Evolutionary conservation across 2,329 filamentous ascomycete species (phyloP).

Genomic region (Passalora sequoiae): DNA sequence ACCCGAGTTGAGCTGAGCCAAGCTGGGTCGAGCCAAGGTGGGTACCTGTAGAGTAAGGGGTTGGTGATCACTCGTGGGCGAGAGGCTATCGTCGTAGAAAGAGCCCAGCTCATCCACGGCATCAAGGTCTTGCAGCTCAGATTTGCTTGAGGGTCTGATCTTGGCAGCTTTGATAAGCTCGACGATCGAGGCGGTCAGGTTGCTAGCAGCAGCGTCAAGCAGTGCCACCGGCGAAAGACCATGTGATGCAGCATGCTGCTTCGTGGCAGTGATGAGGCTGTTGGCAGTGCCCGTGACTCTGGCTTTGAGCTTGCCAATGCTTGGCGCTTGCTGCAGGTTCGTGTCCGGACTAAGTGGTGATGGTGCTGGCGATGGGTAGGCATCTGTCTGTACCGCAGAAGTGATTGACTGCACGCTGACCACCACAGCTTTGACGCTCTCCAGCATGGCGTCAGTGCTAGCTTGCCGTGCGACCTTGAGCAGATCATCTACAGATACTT

Average conservation of each 20-base stretch:
- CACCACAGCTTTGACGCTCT: slow-evolving; percentile 82
- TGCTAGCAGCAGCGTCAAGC: slow-evolving; percentile 85
- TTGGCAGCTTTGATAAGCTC: slow-evolving; percentile 81
- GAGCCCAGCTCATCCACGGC: slow-evolving; percentile 22
- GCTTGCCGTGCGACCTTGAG: slow-evolving; percentile 69
- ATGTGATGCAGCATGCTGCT: slow-evolving; percentile 77
- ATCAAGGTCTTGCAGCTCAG: slow-evolving; percentile 22
- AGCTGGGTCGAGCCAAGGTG: not conserved
- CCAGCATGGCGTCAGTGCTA: slow-evolving; percentile 69
- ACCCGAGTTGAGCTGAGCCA: not conserved
- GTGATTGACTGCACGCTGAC: slow-evolving; percentile 78
- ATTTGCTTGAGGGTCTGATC: slow-evolving; percentile 50
- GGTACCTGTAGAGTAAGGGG: slow-evolving; percentile 14
- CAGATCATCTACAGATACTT: slow-evolving; percentile 88
- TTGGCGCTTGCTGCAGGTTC: slow-evolving; percentile 31
- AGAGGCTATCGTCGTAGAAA: slow-evolving; percentile 22
- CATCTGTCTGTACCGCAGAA: slow-evolving; percentile 57
- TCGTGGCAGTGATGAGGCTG: slow-evolving; percentile 88
- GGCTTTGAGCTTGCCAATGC: slow-evolving; percentile 56
- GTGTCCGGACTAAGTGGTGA: slow-evolving; percentile 25
- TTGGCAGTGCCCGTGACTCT: slow-evolving; percentile 91
- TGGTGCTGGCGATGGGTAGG: slow-evolving; percentile 30
- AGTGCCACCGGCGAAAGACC: slow-evolving; percentile 91
- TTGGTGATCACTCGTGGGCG: slow-evolving; percentile 7
- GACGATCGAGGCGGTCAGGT: slow-evolving; percentile 78